A percentile compares a stretch with the other conserved stretches of the same genome.
Conservation (phyloP, 495 filamentous ascomycete genomes). For the Tuber calosporum region DNA sequence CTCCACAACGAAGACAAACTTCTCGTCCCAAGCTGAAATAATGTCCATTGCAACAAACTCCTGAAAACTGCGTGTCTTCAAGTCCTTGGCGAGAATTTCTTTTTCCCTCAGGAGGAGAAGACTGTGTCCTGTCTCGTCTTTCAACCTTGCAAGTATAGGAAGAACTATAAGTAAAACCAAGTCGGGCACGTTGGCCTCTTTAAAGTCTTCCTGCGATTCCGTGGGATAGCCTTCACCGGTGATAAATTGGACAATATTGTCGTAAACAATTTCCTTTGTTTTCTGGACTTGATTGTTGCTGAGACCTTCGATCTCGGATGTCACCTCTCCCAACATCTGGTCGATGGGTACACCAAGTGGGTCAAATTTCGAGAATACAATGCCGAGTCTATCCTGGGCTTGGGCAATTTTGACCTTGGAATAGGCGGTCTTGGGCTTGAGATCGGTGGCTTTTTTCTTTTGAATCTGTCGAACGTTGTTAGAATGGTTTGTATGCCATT, state of each 20-base stretch:
- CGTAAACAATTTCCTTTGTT: conserved; percentile 16
- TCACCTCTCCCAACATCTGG: conserved; percentile 11
- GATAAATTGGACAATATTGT: conserved; percentile 9
- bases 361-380: too few relatives aligned
- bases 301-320: neutral
- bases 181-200: conserved; percentile 10
- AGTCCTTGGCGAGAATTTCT: conserved; percentile 6
- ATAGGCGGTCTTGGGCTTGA: too few relatives aligned
- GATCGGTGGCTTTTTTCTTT: too few relatives aligned
- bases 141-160: conserved; percentile 6
- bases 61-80: conserved; percentile 3
- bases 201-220: conserved; percentile 2
- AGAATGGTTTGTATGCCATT: too few relatives aligned
- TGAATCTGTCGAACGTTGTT: too few relatives aligned
- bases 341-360: neutral
- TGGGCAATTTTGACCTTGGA: too few relatives aligned
- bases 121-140: conserved; percentile 2
- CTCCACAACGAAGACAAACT: too few relatives aligned
- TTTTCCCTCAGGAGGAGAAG: conserved; percentile 6
- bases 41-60: neutral
- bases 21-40: neutral
- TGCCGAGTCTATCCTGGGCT: too few relatives aligned
- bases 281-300: neutral
- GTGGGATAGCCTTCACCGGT: conserved; percentile 4
- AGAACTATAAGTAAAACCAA: conserved; percentile 7